Evolutionary conservation across 1,284 basidiomycete species (phyloP).

Genomic region (Malassezia globosa): DNA sequence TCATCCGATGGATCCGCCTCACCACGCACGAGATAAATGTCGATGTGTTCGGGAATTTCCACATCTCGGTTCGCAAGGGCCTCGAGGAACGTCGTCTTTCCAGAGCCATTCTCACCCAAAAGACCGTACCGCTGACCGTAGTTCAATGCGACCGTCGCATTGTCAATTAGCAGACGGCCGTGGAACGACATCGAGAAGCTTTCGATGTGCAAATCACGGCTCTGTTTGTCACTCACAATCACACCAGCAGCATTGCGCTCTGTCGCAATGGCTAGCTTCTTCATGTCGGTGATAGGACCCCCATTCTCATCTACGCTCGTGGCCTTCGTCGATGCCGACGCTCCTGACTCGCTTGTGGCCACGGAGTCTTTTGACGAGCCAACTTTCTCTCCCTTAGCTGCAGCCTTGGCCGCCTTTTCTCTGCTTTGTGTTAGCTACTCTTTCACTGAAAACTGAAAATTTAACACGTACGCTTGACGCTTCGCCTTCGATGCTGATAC

Average conservation of each 20-base stretch:
- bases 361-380: slow-evolving; percentile 28
- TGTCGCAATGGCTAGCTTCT: slow-evolving; percentile 43
- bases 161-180: slow-evolving; percentile 82
- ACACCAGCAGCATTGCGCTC: slow-evolving; percentile 57
- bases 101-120: slow-evolving; percentile 90
- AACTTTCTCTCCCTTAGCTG: slow-evolving; percentile 37
- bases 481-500: slow-evolving; percentile 47
- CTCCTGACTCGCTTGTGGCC: slow-evolving; percentile 26
- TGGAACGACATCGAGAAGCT: slow-evolving; percentile 94
- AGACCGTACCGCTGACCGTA: slow-evolving; percentile 91
- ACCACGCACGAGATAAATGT: slow-evolving; percentile 90
- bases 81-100: slow-evolving; percentile 62
- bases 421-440: slow-evolving; percentile 14
- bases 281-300: slow-evolving; percentile 41
- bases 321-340: slow-evolving; percentile 19
- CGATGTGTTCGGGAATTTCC: slow-evolving; percentile 84
- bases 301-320: slow-evolving; percentile 6
- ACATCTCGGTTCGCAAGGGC: slow-evolving; percentile 56
- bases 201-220: slow-evolving; percentile 94
- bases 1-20: slow-evolving; percentile 93
- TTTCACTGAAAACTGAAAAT: too few species aligned
- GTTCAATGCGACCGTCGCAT: slow-evolving; percentile 79
- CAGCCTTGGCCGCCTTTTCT: slow-evolving; percentile 45
- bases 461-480: slow-evolving; percentile 44
- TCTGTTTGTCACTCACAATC: slow-evolving; percentile 78